Percentiles rank a stretch among this genome's conserved stretches.
These are phyloP conservation scores for Flaveria sonorensis DNA, from an alignment of 129 eudicot genomes.

Conservation along the genomic window DNA sequence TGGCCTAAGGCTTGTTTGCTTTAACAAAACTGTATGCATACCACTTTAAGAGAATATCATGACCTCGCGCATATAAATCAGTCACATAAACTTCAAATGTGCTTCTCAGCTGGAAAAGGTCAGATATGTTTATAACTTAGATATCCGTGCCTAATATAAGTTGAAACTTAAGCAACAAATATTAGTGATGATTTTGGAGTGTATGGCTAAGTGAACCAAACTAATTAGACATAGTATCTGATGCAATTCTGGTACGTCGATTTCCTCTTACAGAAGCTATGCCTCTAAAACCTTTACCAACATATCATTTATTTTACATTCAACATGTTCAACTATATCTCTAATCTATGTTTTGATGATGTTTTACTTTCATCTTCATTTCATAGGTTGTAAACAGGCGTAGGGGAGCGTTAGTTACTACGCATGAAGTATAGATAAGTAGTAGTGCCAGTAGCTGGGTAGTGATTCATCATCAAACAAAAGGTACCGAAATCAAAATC, in stretches of 20 bases:
- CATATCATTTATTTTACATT: background rate
- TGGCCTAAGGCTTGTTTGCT: background rate
- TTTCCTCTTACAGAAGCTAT: background rate
- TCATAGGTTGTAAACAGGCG: no score
- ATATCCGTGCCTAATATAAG: background rate
- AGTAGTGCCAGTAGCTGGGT: no score
- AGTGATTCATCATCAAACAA: no score
- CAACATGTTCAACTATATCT: no score
- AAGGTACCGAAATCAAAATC: background rate
- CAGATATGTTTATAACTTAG: background rate
- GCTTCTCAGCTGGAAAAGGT: slow-evolving; percentile 3
- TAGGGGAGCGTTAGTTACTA: no score
- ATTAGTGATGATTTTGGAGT: background rate
- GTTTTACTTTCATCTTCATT: no score
- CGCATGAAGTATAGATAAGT: no score
- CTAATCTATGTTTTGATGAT: no score
- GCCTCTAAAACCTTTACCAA: background rate
- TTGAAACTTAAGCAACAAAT: background rate
- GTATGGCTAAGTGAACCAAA: background rate
- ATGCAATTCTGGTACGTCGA: background rate
- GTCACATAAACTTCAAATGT: background rate
- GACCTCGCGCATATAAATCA: background rate
- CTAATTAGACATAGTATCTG: background rate
- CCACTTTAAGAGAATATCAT: background rate
- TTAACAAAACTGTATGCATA: background rate